Conservation (phyloP, 495 filamentous ascomycete species). For the Annulohypoxylon maeteangense region DNA sequence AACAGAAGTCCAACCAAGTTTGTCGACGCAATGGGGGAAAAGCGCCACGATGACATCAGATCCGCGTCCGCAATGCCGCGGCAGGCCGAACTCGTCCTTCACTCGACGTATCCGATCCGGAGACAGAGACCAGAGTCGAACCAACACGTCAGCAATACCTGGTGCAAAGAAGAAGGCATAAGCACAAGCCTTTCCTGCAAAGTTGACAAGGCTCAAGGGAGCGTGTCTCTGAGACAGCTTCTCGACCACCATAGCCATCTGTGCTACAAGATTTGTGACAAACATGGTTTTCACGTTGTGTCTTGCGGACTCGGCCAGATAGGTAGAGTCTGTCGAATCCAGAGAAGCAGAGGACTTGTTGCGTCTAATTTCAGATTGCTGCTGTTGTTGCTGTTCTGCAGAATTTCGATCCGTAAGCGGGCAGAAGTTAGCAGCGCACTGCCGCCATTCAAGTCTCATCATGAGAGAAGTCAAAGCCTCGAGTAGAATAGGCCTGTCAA, state of each 20-base stretch:
- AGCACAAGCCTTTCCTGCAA: slow-evolving; percentile 92
- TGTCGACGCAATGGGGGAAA: slow-evolving; percentile 78
- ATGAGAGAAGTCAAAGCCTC: slow-evolving; percentile 87
- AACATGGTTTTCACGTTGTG: slow-evolving; percentile 96
- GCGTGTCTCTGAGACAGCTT: slow-evolving; percentile 89
- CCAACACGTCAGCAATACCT: slow-evolving; percentile 85
- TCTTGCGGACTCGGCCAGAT: slow-evolving; percentile 87
- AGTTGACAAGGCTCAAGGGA: slow-evolving; percentile 91
- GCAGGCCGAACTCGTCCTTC: slow-evolving; percentile 69
- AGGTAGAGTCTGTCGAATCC: slow-evolving; percentile 74
- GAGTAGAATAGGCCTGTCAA: slow-evolving; percentile 82
- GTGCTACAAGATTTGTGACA: slow-evolving; percentile 83
- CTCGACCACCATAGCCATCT: slow-evolving; percentile 90
- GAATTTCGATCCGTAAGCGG: slow-evolving; percentile 63
- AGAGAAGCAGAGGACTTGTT: slow-evolving; percentile 66
- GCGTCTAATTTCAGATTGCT: slow-evolving; percentile 53
- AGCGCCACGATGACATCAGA: slow-evolving; percentile 70
- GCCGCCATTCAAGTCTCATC: slow-evolving; percentile 91
- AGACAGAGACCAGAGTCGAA: slow-evolving; percentile 82
- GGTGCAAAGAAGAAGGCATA: slow-evolving; percentile 98
- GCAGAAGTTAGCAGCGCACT: slow-evolving; percentile 72
- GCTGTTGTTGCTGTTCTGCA: slow-evolving; percentile 51
- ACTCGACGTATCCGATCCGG: slow-evolving; percentile 74
- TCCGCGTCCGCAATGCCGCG: slow-evolving; percentile 56
- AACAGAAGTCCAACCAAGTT: slow-evolving; percentile 76